Evolutionary conservation across 495 filamentous ascomycete genomes (phyloP).

Genomic region (Lepraria neglecta): DNA sequence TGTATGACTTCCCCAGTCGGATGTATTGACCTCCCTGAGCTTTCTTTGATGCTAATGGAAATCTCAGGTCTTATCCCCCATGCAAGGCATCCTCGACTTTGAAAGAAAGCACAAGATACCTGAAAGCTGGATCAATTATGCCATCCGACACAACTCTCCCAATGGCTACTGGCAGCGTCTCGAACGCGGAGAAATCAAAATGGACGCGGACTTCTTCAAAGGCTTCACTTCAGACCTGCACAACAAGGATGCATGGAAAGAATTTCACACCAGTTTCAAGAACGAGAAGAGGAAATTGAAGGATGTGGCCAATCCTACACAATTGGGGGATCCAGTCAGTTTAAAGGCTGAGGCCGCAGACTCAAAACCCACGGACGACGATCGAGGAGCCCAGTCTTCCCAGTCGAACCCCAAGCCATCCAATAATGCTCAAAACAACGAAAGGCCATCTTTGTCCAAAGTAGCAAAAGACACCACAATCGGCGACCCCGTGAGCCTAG

Average conservation of each 20-base stretch:
- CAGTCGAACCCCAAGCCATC: not conserved
- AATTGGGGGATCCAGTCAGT: slow-evolving; percentile 26
- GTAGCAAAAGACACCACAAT: slow-evolving; percentile 27
- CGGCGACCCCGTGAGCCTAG: slow-evolving; percentile 27
- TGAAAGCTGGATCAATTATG: slow-evolving; percentile 82
- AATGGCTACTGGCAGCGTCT: slow-evolving; percentile 80
- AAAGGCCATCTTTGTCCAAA: slow-evolving; percentile 21
- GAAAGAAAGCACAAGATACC: slow-evolving; percentile 70
- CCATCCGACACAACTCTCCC: slow-evolving; percentile 72
- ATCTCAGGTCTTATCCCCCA: slow-evolving; percentile 74
- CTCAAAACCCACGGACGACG: slow-evolving; percentile 23
- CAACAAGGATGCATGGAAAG: slow-evolving; percentile 57
- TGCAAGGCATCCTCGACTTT: slow-evolving; percentile 88
- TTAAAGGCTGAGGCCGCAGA: slow-evolving; percentile 28
- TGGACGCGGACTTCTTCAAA: slow-evolving; percentile 69
- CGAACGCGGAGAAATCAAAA: slow-evolving; percentile 65
- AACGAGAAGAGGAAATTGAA: slow-evolving; percentile 30
- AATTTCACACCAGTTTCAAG: slow-evolving; percentile 44
- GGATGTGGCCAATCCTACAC: slow-evolving; percentile 26
- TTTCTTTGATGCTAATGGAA: slow-evolving; percentile 1
- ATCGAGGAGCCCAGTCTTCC: slow-evolving; percentile 19
- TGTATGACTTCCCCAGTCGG: slow-evolving; percentile 50
- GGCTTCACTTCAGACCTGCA: slow-evolving; percentile 70
- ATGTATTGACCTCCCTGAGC: not conserved
- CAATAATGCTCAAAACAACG: not conserved